Base-by-base conservation (phyloP, 768 basidiomycete genomes). In the Russula sp. region DNA sequence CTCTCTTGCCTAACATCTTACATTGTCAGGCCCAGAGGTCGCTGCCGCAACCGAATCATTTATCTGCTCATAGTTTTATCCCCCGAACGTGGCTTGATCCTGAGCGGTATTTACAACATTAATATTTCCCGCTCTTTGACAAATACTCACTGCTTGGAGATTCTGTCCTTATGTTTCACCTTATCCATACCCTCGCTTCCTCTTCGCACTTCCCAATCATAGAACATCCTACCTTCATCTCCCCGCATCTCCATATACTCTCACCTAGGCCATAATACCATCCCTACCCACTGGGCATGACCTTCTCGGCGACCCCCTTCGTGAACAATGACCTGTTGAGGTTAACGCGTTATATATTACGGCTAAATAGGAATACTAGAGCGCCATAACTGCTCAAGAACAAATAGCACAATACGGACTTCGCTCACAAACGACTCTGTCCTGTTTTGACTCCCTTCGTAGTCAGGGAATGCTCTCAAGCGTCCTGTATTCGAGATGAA, bases 311-410 rank as follows among this genome's bases (percentile, higher is more conserved):
- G 88, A 91, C 61, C 76, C 76, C 20, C 55, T 27, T 1, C 73
- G 78, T 20, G 62, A 68, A 14, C 71, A 76, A 22, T 73, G 75
- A 32, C 70, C 79, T 6, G 80, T 81, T 58, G 77, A 89, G 68
- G 78, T 79, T 56, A 92, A 95, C 57, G 85, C 92, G 9, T 80
- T 27, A 82, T 84, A 10, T 94, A 94, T 76, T 96, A 96, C 68
- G 90, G 89, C 48, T 85, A 86, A 20, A 82, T 27, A 27, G 27
- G 27, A 27, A 27, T 27, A 27, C 27, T 80, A 48, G 89, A 96
- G 71, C 79, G 85, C 3, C 88, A 85, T 74, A 85, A 85, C 72
- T 87, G 93, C 68, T 85, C 88, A 18, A 80, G 94, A 70, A 96
- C 94, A 0, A 96, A 94, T 74, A 94, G 91, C 67, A 84, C 85